Evolutionary conservation across 805 yeast genomes (phyloP).

Genomic region (Lachancea fermentati): DNA sequence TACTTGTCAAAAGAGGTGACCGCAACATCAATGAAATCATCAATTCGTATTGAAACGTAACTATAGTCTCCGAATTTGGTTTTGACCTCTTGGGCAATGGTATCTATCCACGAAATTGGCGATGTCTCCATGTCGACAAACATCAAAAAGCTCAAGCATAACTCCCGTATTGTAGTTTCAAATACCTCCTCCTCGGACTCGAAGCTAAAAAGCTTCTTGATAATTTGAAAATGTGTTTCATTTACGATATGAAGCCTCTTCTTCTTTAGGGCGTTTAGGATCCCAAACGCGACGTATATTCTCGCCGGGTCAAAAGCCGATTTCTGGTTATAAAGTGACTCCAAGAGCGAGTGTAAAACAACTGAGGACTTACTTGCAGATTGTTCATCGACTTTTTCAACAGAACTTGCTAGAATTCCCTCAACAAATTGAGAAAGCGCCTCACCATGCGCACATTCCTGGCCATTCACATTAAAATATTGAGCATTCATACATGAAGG

Average conservation of each 20-base stretch:
- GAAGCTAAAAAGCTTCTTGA: slow-evolving; percentile 35
- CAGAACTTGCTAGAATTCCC: slow-evolving; percentile 14
- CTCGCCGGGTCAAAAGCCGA: slow-evolving; percentile 66
- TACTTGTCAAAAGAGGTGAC: slow-evolving; percentile 32
- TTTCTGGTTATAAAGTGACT: slow-evolving; percentile 42
- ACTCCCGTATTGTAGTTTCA: slow-evolving; percentile 45
- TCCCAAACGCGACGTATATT: slow-evolving; percentile 52
- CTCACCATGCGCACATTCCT: slow-evolving; percentile 55
- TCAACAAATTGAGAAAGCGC: slow-evolving; percentile 42
- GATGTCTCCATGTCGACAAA: slow-evolving; percentile 32
- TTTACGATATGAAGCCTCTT: slow-evolving; percentile 16
- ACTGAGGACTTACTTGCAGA: slow-evolving; percentile 1
- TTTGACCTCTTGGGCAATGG: slow-evolving; percentile 37
- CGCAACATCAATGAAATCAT: slow-evolving; percentile 36
- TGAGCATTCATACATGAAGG: slow-evolving; percentile 61
- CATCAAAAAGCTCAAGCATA: slow-evolving; percentile 43
- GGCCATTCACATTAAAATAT: slow-evolving; percentile 44
- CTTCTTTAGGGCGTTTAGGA: slow-evolving; percentile 45
- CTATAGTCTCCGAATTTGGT: slow-evolving; percentile 21
- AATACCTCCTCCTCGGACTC: slow-evolving; percentile 49
- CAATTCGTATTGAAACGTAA: slow-evolving; percentile 32
- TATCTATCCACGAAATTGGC: slow-evolving; percentile 27
- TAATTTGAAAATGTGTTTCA: slow-evolving; percentile 22
- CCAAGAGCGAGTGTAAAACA: slow-evolving; percentile 33
- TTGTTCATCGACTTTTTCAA: slow-evolving; percentile 1